Evolutionary conservation across 371 early-diverging fungal species (phyloP), one percentile per base, ranked within the genome.

Genomic region (Mucor mucedo): DNA sequence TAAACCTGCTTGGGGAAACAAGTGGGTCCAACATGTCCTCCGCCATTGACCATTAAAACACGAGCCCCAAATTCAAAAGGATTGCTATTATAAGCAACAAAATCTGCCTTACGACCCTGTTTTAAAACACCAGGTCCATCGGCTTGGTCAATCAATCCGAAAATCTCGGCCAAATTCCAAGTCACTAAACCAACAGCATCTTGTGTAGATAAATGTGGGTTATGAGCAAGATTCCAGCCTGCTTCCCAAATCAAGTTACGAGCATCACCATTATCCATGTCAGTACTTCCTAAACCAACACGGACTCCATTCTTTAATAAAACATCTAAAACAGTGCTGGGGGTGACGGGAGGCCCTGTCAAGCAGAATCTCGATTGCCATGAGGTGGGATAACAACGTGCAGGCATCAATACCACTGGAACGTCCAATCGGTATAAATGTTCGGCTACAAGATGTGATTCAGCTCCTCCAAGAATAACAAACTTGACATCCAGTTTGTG

Each of bases 181-280:
- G 91, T 88, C 9, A 92, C 85, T 27, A 90, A 75, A 4, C 88
- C 92, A 10, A 92, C 82, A 32, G 91, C 88, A 32, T 90, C 84
- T 50, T 76, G 80, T 47, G 75, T 73, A 6, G 65, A 64, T 21
- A 79, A 47, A 1, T 70, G 45, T 5, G 38, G n/a, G 42, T 82
- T 79, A 54, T 79, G 76, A 14, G 79, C 55, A 47, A 73, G 58
- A 73, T 80, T 66, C 78, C 76, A 67, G 59, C 84, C 91, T 52
- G 94, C 93, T 63, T 89, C 92, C 87, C 89, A 92, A 16, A 88
- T 80, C 66, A 93, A 66, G 39, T 86, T 84, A 60, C 91, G 86
- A 4, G 82, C 87, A 69, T 82, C 82, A 21, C 87, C 85, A 44
- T 88, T 81, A 57, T 88, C 85, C 9, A 66, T 71, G 58, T 81